Percentiles rank a stretch among this genome's conserved stretches.
These are phyloP conservation scores for Cynanchum wilfordii DNA, from an alignment of 257 asterid species.

Conservation along the genomic window DNA sequence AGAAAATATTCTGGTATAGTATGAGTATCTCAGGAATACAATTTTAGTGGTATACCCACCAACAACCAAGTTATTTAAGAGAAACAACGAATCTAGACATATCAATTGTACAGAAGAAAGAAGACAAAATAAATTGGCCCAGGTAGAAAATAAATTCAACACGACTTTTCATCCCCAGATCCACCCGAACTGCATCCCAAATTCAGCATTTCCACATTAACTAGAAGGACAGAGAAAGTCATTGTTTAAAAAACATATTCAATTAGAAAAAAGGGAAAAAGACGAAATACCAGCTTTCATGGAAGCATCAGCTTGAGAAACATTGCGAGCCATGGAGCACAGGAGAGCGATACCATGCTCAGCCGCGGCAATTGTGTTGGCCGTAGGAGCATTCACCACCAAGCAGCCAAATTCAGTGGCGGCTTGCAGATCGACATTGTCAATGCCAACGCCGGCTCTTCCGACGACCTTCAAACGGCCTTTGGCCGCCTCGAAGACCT, in stretches of 20 bases:
- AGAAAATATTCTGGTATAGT: background rate
- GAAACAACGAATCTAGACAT: background rate
- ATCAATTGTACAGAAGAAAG: background rate
- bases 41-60: background rate
- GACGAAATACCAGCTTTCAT: constrained; percentile 65
- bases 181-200: background rate
- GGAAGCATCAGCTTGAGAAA: constrained; percentile 94
- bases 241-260: background rate
- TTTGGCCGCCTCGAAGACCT: constrained; percentile 75
- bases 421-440: constrained; percentile 93
- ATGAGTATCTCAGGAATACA: background rate
- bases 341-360: constrained; percentile 88
- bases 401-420: constrained; percentile 89
- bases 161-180: background rate
- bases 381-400: constrained; percentile 95
- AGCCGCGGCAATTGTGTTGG: constrained; percentile 91
- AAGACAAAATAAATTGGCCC: background rate
- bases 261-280: background rate
- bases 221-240: background rate
- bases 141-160: background rate
- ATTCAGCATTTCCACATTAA: background rate
- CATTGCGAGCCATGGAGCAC: constrained; percentile 79
- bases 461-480: constrained; percentile 86
- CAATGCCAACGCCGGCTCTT: constrained; percentile 93
- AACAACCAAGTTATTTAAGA: background rate